These are phyloP conservation scores for Pseudocercospora ulei DNA, from an alignment of 2,329 filamentous ascomycete genomes.

Conservation along the genomic window DNA sequence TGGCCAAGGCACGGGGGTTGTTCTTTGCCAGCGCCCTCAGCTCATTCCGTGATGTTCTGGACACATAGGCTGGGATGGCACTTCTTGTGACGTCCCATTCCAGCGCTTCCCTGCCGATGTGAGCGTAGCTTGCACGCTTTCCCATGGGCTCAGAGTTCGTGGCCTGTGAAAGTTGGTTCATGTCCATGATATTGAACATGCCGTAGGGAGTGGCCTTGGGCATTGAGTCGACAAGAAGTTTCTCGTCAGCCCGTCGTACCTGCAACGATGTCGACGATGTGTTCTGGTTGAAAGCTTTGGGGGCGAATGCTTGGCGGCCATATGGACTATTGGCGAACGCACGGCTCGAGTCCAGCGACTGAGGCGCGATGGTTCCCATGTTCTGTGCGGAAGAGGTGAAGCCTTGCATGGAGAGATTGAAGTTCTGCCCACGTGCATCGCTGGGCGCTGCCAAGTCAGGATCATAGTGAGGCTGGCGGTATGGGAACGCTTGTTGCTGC, in stretches of 20 bases:
- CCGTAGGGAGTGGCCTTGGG: constrained; percentile 31
- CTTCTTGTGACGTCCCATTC: constrained; percentile 41
- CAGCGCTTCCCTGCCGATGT: constrained; percentile 37
- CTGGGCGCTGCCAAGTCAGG: constrained; percentile 17
- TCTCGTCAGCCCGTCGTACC: constrained; percentile 23
- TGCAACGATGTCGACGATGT: constrained; percentile 8
- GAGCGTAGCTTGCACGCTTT: constrained; percentile 39
- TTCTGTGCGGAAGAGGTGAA: constrained; percentile 18
- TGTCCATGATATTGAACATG: constrained; percentile 38
- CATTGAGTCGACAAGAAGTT: constrained; percentile 25
- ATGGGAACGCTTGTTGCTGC: constrained; percentile 13
- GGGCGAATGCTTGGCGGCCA: constrained; percentile 10
- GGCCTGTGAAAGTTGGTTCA: constrained; percentile 36
- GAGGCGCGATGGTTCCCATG: constrained; percentile 29
- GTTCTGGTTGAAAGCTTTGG: constrained; percentile 15
- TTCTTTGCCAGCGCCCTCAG: constrained; percentile 38
- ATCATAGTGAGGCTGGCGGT: constrained; percentile 26
- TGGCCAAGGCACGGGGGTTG: constrained; percentile 37
- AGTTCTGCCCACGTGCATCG: constrained; percentile 17
- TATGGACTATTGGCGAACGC: constrained; percentile 15
- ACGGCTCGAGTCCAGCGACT: constrained; percentile 26
- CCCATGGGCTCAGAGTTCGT: constrained; percentile 40
- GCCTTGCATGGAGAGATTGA: constrained; percentile 15
- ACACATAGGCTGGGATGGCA: constrained; percentile 38
- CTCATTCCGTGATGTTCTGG: constrained; percentile 42